Conservation (phyloP, 106 monocot species). For the Phalaenopsis aphrodite region DNA sequence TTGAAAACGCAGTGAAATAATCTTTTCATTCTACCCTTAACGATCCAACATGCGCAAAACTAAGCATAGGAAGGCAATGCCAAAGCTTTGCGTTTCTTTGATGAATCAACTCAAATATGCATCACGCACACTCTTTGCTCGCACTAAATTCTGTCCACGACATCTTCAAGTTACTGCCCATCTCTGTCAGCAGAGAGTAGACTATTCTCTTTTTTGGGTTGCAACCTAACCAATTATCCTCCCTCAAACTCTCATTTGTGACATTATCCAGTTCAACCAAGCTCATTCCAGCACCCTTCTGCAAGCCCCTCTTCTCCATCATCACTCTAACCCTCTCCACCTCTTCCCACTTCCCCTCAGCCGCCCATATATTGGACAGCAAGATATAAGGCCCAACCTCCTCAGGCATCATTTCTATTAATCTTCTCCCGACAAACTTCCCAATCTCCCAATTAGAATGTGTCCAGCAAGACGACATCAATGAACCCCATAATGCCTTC, state of each 20-base stretch:
- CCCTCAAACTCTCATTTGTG: neutral
- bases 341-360: constrained; percentile 54
- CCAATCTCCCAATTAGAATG: constrained; percentile 38
- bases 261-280: constrained; percentile 3
- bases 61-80: too few species aligned
- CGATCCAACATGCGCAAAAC: too few species aligned
- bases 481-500: constrained; percentile 30
- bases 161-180: constrained; percentile 25
- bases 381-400: constrained; percentile 51
- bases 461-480: constrained; percentile 39
- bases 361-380: constrained; percentile 67
- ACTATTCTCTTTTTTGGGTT: constrained; percentile 11
- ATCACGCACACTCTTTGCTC: neutral
- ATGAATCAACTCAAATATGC: neutral
- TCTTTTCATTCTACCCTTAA: too few species aligned
- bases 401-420: constrained; percentile 41
- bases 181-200: constrained; percentile 27
- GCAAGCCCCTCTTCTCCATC: constrained; percentile 48
- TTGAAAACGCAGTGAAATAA: too few species aligned
- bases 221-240: neutral
- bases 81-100: neutral
- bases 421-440: constrained; percentile 34
- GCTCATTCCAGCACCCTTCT: constrained; percentile 43
- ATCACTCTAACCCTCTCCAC: constrained; percentile 49
- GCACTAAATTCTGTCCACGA: constrained; percentile 6